A percentile compares a stretch with the other conserved stretches of the same genome.
phyloP scores from a whole-genome alignment of 176 grass and related monocot genomes.

The Coix lacrymajobi region DNA sequence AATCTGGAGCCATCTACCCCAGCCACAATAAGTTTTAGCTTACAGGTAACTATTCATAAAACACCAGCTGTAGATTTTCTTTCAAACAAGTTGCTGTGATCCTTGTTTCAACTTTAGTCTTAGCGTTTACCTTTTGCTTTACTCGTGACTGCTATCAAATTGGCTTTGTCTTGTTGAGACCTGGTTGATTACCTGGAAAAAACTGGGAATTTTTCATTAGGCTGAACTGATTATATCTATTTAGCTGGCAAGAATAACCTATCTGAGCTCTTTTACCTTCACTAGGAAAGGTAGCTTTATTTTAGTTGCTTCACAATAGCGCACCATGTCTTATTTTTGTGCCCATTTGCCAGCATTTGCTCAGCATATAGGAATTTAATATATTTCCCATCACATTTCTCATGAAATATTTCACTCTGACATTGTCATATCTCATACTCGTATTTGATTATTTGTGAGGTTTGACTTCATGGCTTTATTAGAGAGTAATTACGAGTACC shows the following conservation, averaged over 20 bases:
- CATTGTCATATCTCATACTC: background rate
- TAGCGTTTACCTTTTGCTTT: background rate
- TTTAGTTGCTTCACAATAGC: background rate
- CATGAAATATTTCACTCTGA: background rate
- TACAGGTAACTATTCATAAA: slow-evolving; percentile 22
- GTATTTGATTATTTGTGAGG: background rate
- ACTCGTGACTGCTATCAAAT: background rate
- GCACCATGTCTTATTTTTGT: background rate
- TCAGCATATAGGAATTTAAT: background rate
- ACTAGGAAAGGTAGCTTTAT: background rate
- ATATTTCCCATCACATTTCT: background rate
- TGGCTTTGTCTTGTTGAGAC: background rate
- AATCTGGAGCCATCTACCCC: slow-evolving; percentile 12
- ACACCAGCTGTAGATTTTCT: background rate
- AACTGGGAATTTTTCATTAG: background rate
- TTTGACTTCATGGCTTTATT: slow-evolving; percentile 1
- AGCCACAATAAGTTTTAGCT: slow-evolving; percentile 16
- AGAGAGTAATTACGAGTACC: background rate
- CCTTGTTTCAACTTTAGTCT: background rate
- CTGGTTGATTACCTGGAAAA: background rate
- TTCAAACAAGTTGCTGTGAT: background rate
- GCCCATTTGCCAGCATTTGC: background rate
- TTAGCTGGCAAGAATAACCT: background rate
- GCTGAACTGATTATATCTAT: background rate
- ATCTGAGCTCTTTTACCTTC: background rate